Conservation (phyloP, 1,284 basidiomycete species). For the Ceratobasidium sp. region DNA sequence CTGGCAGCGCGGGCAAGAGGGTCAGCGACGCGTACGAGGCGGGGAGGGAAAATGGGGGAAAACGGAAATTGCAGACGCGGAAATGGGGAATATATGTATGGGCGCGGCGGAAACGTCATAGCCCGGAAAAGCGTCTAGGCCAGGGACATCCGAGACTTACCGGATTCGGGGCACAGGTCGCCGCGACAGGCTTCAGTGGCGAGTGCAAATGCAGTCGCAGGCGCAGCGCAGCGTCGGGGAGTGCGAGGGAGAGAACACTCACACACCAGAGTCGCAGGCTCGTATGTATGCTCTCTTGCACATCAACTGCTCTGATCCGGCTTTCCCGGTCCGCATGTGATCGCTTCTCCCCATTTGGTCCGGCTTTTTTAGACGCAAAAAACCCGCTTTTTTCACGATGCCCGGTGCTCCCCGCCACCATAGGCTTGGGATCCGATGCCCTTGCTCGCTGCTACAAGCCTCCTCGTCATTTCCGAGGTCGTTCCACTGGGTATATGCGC, state of each 20-base stretch:
- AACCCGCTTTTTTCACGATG: too few relatives aligned
- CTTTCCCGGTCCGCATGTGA: conserved; percentile 17
- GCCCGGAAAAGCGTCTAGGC: conserved; percentile 17
- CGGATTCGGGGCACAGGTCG: conserved; percentile 19
- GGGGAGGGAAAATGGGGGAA: conserved; percentile 2
- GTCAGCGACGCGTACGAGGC: conserved; percentile 21
- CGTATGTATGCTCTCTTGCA: conserved; percentile 17
- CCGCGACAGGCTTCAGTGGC: conserved; percentile 4
- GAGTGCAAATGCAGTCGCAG: neutral
- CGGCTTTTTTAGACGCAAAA: conserved; percentile 16
- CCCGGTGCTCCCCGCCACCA: conserved; percentile 31
- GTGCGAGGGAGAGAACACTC: neutral
- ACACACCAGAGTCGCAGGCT: neutral
- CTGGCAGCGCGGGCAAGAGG: neutral
- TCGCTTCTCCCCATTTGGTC: conserved; percentile 37
- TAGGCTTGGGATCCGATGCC: conserved; percentile 7
- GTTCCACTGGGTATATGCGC: conserved; percentile 1
- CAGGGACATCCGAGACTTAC: conserved; percentile 37
- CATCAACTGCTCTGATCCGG: conserved; percentile 36
- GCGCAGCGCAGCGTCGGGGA: neutral
- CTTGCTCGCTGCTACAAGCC: neutral
- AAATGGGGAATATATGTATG: conserved; percentile 34
- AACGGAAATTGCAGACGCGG: neutral
- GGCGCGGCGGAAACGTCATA: conserved; percentile 16
- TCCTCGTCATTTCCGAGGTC: neutral